Base-by-base conservation (phyloP, 495 filamentous ascomycete genomes). In the Trichoderma gamsii region DNA sequence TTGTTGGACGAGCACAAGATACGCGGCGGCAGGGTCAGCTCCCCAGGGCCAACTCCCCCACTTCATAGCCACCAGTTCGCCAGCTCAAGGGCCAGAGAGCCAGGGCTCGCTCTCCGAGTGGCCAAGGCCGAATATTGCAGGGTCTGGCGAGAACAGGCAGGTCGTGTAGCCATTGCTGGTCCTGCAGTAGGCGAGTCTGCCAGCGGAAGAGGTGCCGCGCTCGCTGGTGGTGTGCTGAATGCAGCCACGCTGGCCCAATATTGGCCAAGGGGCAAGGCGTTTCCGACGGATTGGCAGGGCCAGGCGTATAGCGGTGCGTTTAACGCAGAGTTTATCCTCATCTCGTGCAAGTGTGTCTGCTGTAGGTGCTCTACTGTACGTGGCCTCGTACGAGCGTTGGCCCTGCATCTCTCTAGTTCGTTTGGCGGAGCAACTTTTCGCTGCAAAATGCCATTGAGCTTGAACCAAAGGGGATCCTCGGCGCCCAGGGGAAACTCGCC, bases 221-320 rank as follows among this genome's bases (percentile, higher is more conserved):
- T 61, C 56, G 56, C 56, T 29, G 5, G 44, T 21, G 21, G 49
- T 23, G 56, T 61, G 56, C 23, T 61, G 56, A 29, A 61, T 21
- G 56, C 56, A 32, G 56, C 56, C 27, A 61, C 15, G 27, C 56
- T 16, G 23, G 15, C 43, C 18, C 23, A 27, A n/a, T 23, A 15
- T 52, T 29, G 52, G 52, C 52, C 52, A 61, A 61, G 52, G 52
- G 25, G 52, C 56, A 25, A 61, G 25, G 11, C 56, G 25, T 29
- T 61, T 61, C 56, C 56, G 56, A 27, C 56, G 27, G 56, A 13
- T 32, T 32, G 27, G 56, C 56, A 61, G 56, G 56, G 56, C 23
- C 56, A 32, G 29, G 29, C 16, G 29, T 9, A 23, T 25, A 25
- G 27, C 56, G 56, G 29, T 25, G 56, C 56, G 9, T 32, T 61